Evolutionary conservation across 2,329 filamentous ascomycete genomes (phyloP), one percentile per base, ranked within the genome.

Genomic region (Furcasterigmium furcatum): DNA sequence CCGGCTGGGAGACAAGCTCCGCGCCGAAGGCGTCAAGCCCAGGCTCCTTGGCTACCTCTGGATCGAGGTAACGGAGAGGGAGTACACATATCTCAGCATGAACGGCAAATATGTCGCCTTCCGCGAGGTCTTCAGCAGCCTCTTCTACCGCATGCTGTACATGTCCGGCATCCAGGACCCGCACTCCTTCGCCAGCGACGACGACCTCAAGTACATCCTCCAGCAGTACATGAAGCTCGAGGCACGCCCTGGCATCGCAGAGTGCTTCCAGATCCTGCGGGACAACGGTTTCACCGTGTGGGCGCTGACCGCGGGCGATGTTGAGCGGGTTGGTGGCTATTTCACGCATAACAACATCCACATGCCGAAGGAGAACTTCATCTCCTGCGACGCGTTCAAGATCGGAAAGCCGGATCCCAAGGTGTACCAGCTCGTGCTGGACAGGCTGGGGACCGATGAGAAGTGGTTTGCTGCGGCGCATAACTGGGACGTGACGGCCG

Each of bases 391-490:
- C 51, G 57, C 58, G 0, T 54, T 61, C 7, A 68, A 70, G 0
- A 58, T 78, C 21, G 73, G 70, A 1, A 81, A 80, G 57, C 79
- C 78, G 0, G 70, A 67, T 1, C 58, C 70, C 3, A 66, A 57
- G 21, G 70, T 73, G 0, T 81, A 81, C 50, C 53, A 58, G 45
- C 63, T 66, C 2, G 57, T 75, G 4, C 57, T 73, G 36, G 63
- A 66, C n/a, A 59, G 54, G 43, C 67, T 80, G 38, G 67, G 54
- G 1, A 52, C 52, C 1, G 59, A 62, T 0, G 61, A 71, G 47
- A 68, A 67, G 38, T 81, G 77, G 77, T 82, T 80, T 56, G 78
- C 76, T 1, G 78, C 79, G 1, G 78, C 76, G 18, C 79, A 82
- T 60, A 74, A 76, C 65, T 82, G 78, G 79, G 79, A 82, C 62